These are phyloP conservation scores for Debaryomyces tyrocola DNA, from an alignment of 805 yeast genomes.

Conservation along the genomic window DNA sequence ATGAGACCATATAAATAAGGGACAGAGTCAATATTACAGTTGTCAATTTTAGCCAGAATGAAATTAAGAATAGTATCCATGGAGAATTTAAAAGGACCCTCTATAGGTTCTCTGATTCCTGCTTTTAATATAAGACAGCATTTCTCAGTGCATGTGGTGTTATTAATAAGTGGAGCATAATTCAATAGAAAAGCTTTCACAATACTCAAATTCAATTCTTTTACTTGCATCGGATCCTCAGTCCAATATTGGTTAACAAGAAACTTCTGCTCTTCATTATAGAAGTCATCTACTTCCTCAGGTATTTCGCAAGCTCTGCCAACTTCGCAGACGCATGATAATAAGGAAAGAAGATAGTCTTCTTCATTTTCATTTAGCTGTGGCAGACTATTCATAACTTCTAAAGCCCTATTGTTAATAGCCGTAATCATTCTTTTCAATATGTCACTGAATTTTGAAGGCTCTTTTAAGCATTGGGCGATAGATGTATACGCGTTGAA, in stretches of 20 bases:
- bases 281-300: conserved; percentile 46
- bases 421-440: conserved; percentile 18
- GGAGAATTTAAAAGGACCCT: conserved; percentile 66
- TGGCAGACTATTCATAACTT: background rate
- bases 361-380: conserved; percentile 20
- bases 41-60: conserved; percentile 31
- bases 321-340: conserved; percentile 64
- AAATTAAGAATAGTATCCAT: conserved; percentile 39
- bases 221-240: conserved; percentile 47
- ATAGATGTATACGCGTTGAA: conserved; percentile 63
- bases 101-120: conserved; percentile 62
- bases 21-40: conserved; percentile 32
- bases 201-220: conserved; percentile 39
- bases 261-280: conserved; percentile 32
- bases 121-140: conserved; percentile 60
- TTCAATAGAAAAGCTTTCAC: conserved; percentile 45
- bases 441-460: conserved; percentile 28
- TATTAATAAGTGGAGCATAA: conserved; percentile 35
- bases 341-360: conserved; percentile 55
- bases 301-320: conserved; percentile 70
- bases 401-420: conserved; percentile 22
- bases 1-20: conserved; percentile 47
- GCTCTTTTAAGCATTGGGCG: conserved; percentile 53
- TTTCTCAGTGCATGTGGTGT: conserved; percentile 57
- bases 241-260: conserved; percentile 43